phyloP scores from a whole-genome alignment of 2,329 filamentous ascomycete genomes.

The Plenodomus biglobosus region DNA sequence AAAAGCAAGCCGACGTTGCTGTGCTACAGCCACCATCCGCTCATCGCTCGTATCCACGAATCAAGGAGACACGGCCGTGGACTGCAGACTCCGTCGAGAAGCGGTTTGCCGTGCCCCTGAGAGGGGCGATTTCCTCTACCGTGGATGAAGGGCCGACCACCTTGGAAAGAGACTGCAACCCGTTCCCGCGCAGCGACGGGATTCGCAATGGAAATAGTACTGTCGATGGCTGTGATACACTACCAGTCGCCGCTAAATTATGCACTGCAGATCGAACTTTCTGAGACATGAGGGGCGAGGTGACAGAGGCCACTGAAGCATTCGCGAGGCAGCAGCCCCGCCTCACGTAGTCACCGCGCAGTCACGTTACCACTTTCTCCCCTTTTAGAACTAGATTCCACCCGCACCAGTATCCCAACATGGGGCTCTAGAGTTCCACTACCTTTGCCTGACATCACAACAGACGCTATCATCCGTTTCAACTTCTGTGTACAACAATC shows the following conservation, averaged over 20 bases:
- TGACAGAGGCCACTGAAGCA: constrained; percentile 8
- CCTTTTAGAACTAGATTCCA: not conserved
- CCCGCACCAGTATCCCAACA: not conserved
- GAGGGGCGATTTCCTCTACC: constrained; percentile 22
- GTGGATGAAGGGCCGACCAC: constrained; percentile 21
- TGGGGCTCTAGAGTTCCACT: constrained; percentile 5
- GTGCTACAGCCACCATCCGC: constrained; percentile 34
- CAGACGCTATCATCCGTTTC: not conserved
- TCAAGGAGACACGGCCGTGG: constrained; percentile 22
- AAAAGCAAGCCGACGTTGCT: constrained; percentile 25
- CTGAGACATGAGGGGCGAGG: constrained; percentile 4
- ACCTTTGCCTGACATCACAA: not conserved
- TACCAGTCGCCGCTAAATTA: constrained; percentile 14
- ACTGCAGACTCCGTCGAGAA: constrained; percentile 14
- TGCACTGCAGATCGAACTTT: constrained; percentile 16
- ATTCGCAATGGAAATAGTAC: constrained; percentile 7
- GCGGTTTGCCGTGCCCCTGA: constrained; percentile 33
- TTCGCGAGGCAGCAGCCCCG: constrained; percentile 7
- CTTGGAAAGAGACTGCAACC: constrained; percentile 13
- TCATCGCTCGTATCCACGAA: constrained; percentile 28
- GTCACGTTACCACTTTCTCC: constrained; percentile 17
- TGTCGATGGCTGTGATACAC: constrained; percentile 9
- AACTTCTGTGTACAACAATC: not conserved
- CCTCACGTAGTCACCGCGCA: constrained; percentile 11
- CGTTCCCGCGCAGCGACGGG: constrained; percentile 19